Base-by-base conservation (phyloP, 192 early-diverging fungal species). In the Mortierella claussenii region DNA sequence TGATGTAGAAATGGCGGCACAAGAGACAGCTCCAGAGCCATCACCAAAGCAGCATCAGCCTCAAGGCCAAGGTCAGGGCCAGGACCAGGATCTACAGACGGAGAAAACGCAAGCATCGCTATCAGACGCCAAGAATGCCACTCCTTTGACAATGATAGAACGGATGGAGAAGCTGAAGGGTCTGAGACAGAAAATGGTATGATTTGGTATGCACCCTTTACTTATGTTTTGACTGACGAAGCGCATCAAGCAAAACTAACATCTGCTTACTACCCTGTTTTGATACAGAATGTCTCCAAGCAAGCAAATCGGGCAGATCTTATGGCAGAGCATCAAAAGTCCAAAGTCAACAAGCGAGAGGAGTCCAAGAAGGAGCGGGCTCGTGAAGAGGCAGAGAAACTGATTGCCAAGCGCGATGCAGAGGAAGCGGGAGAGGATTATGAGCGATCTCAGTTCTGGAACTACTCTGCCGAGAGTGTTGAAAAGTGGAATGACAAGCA, bases 401-500 rank as follows among this genome's bases (percentile, higher is more conserved):
- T 94, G n/a, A 60, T 89, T 10, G 83, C 80, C 20, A 82, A 85
- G 47, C 78, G 85, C 53, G 86, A 85, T 55, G 64, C 89, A 3
- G 81, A 89, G 65, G 86, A 91, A 21, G 75, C 80, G 13, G 96
- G 95, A 3, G 79, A 86, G 18, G 95, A 98, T 65, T 95, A 92
- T 61, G 95, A 97, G 65, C 86, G 97, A 33, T 82, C 86, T 3
- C 84, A 91, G 54, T 91, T 90, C 49, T 88, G 93, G 90, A 83
- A 89, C 18, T 98, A 96, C 64, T 92, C 94, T 18, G 89, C 90
- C 11, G 94, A 97, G 56, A 85, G 86, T 17, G 95, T 97, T 0
- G 93, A 96, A 65, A 82, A 80, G 27, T 96, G 93, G 92, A 88
- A 95, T 36, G 86, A 90, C 70, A 95, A 93, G 66, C 82, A 93